Evolutionary conservation across 495 filamentous ascomycete genomes (phyloP).

Genomic region (Xylaria longipes): DNA sequence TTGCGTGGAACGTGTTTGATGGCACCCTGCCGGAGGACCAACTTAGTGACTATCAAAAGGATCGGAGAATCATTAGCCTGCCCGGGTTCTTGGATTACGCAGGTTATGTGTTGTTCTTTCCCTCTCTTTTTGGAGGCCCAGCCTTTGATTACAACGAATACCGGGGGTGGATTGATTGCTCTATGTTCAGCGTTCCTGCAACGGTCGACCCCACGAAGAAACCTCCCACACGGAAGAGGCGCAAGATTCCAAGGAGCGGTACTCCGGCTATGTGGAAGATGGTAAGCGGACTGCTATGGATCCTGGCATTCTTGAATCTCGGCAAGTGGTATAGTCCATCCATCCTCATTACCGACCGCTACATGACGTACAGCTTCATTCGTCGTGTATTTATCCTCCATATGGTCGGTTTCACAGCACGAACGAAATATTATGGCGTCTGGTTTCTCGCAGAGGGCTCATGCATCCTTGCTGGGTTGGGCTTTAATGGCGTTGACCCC

Average conservation of each 20-base stretch:
- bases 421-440: conserved; percentile 94
- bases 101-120: conserved; percentile 95
- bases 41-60: conserved; percentile 85
- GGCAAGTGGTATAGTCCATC: conserved; percentile 67
- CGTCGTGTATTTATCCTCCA: conserved; percentile 77
- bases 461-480: conserved; percentile 91
- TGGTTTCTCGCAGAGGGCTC: conserved; percentile 94
- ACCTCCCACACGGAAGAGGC: conserved; percentile 86
- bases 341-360: conserved; percentile 66
- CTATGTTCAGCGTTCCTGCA: conserved; percentile 88
- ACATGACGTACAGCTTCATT: conserved; percentile 69
- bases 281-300: conserved; percentile 74
- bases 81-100: conserved; percentile 79
- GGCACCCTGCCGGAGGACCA: conserved; percentile 78
- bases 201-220: conserved; percentile 79
- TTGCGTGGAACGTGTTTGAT: conserved; percentile 97
- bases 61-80: conserved; percentile 74
- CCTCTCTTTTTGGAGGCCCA: conserved; percentile 83
- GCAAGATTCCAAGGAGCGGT: conserved; percentile 91
- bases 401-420: conserved; percentile 79
- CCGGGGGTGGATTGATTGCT: conserved; percentile 87
- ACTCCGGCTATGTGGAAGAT: conserved; percentile 84
- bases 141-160: conserved; percentile 96
- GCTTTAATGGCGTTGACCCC: conserved; percentile 90
- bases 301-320: conserved; percentile 78